phyloP scores from a whole-genome alignment of 1,284 basidiomycete genomes.

The Microbotryomycetes sp. region DNA sequence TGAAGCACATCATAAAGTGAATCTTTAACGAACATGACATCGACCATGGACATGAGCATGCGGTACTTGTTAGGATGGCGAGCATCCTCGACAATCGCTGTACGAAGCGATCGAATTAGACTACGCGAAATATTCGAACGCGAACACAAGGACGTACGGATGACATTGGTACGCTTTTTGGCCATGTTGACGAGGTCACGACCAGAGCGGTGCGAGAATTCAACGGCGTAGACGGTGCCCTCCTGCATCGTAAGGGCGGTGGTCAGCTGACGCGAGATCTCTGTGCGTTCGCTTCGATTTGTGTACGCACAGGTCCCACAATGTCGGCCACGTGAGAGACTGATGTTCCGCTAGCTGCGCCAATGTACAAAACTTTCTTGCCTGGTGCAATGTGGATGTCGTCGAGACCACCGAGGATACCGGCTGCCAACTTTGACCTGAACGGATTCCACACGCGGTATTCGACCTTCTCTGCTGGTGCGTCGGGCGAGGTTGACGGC shows the following conservation, averaged over 20 bases:
- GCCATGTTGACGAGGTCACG: slow-evolving; percentile 99
- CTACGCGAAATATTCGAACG: not conserved
- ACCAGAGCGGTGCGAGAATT: slow-evolving; percentile 93
- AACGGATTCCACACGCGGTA: slow-evolving; percentile 99
- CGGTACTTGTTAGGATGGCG: slow-evolving; percentile 91
- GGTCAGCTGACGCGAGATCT: not conserved
- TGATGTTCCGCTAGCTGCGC: slow-evolving; percentile 90
- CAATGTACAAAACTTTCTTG: slow-evolving; percentile 93
- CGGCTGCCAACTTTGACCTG: slow-evolving; percentile 92
- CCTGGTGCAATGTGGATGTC: slow-evolving; percentile 90
- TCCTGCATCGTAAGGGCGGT: slow-evolving; percentile 54
- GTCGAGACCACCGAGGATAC: slow-evolving; percentile 92
- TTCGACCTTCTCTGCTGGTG: slow-evolving; percentile 78
- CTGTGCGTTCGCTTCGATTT: not conserved
- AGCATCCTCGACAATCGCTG: slow-evolving; percentile 95
- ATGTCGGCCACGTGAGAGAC: slow-evolving; percentile 98
- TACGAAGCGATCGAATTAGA: not conserved
- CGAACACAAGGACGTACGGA: slow-evolving; percentile 83
- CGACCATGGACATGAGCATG: slow-evolving; percentile 86
- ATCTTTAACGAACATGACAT: slow-evolving; percentile 55
- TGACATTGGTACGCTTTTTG: slow-evolving; percentile 98
- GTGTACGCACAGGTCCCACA: slow-evolving; percentile 72
- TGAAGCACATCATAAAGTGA: slow-evolving; percentile 38
- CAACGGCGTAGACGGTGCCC: slow-evolving; percentile 94
- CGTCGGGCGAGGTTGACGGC: slow-evolving; percentile 53